Evolutionary conservation across 345 rosid genomes (phyloP).

Genomic region (Euphorbia lathyris): DNA sequence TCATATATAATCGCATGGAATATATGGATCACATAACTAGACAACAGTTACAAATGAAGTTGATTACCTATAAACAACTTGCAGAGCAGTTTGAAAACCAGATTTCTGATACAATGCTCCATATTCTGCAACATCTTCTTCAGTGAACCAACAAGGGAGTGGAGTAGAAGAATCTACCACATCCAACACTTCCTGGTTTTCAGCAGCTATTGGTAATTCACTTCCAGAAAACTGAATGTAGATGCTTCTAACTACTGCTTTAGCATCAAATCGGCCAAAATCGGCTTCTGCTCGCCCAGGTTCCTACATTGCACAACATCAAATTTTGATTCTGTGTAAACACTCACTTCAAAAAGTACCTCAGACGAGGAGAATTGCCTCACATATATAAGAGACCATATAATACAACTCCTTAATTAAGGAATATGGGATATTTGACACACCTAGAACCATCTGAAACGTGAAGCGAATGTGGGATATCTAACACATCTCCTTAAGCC

Average conservation of each 20-base stretch:
- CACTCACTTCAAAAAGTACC: too few relatives aligned
- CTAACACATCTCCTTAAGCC: too few relatives aligned
- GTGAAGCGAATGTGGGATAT: too few relatives aligned
- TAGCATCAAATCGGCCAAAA: constrained; percentile 50
- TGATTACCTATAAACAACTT: constrained; percentile 52
- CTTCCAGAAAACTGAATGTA: constrained; percentile 52
- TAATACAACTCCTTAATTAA: too few relatives aligned
- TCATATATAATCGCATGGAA: too few relatives aligned
- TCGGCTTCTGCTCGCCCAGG: constrained; percentile 68
- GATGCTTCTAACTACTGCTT: constrained; percentile 47
- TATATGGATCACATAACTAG: too few relatives aligned
- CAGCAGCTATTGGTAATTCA: constrained; percentile 52
- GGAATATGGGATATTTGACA: too few relatives aligned
- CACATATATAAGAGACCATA: too few relatives aligned
- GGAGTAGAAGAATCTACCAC: constrained; percentile 48
- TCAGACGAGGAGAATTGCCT: too few relatives aligned
- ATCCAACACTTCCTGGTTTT: constrained; percentile 59
- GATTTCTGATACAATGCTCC: constrained; percentile 52
- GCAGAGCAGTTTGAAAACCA: constrained; percentile 49
- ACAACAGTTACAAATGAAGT: not conserved
- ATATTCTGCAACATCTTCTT: constrained; percentile 49
- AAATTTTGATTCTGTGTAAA: not conserved
- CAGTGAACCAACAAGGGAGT: constrained; percentile 53
- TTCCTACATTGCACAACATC: constrained; percentile 19
- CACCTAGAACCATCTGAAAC: too few relatives aligned